Evolutionary conservation across 208 protist species (phyloP).

Genomic region (Leishmania turanica): DNA sequence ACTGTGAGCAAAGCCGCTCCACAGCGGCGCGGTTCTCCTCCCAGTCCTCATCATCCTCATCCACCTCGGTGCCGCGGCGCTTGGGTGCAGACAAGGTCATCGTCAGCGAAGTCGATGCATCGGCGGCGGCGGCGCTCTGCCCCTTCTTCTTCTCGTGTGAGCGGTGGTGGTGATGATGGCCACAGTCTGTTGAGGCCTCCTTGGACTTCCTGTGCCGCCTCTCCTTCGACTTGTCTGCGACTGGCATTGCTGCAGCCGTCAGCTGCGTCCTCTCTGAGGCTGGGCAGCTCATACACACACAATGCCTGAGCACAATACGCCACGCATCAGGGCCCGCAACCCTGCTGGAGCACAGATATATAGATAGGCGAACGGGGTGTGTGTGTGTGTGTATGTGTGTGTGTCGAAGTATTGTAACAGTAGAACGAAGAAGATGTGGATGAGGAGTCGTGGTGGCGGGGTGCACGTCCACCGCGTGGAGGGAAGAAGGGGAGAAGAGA

Average conservation of each 20-base stretch:
- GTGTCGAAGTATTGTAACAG: neutral
- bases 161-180: neutral
- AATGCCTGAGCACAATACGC: neutral
- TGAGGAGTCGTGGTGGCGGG: neutral
- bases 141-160: conserved; percentile 8
- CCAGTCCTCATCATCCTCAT: conserved; percentile 57
- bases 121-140: neutral
- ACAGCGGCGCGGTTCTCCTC: conserved; percentile 61
- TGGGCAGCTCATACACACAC: neutral
- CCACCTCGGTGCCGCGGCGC: neutral
- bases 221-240: neutral
- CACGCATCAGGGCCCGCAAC: neutral
- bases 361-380: neutral
- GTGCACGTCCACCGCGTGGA: neutral
- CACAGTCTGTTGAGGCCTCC: neutral
- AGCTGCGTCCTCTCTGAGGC: neutral
- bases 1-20: conserved; percentile 57
- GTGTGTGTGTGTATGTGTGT: neutral
- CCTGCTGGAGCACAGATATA: neutral
- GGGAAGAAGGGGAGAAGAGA: neutral
- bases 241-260: neutral
- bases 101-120: neutral
- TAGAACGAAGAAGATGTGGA: neutral
- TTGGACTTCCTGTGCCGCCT: conserved; percentile 12
- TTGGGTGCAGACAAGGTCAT: neutral